phyloP scores from a whole-genome alignment of 2,329 filamentous ascomycete genomes.

The Xylariaceae sp. region DNA sequence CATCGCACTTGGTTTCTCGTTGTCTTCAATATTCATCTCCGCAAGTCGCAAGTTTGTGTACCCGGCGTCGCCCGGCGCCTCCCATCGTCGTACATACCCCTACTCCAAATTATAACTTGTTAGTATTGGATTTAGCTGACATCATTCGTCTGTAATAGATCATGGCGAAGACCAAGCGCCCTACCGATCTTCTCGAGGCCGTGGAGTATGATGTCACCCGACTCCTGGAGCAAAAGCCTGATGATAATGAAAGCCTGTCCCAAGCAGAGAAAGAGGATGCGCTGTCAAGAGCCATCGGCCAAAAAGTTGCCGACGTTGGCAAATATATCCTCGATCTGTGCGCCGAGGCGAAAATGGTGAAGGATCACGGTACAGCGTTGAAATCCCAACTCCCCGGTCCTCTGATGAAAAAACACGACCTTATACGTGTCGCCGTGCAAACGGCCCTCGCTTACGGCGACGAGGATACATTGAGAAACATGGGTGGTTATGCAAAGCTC shows the following conservation, averaged over 20 bases:
- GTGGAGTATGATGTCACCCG: slow-evolving; percentile 27
- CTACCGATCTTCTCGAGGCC: slow-evolving; percentile 22
- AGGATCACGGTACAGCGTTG: slow-evolving; percentile 25
- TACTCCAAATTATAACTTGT: too few relatives aligned
- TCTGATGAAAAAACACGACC: slow-evolving; percentile 42
- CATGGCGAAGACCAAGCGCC: slow-evolving; percentile 17
- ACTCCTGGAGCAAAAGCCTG: slow-evolving; percentile 26
- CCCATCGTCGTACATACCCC: too few relatives aligned
- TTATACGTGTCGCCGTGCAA: slow-evolving; percentile 47
- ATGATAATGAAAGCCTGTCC: slow-evolving; percentile 18
- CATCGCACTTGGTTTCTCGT: too few relatives aligned
- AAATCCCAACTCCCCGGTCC: slow-evolving; percentile 33
- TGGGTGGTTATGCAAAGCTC: slow-evolving; percentile 53
- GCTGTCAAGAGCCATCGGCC: slow-evolving; percentile 33
- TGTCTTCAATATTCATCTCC: too few relatives aligned
- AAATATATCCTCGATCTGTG: slow-evolving; percentile 37
- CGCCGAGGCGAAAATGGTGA: slow-evolving; percentile 10
- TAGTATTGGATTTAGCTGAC: background rate
- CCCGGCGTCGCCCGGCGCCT: too few relatives aligned
- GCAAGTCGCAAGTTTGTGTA: too few relatives aligned
- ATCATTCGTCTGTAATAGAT: slow-evolving; percentile 15
- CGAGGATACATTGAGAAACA: slow-evolving; percentile 50
- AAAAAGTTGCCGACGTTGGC: slow-evolving; percentile 38
- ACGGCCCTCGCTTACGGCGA: slow-evolving; percentile 51
- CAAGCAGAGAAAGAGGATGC: slow-evolving; percentile 29